Conservation (phyloP, 2,329 filamentous ascomycete species). For the Aspergillus persii region DNA sequence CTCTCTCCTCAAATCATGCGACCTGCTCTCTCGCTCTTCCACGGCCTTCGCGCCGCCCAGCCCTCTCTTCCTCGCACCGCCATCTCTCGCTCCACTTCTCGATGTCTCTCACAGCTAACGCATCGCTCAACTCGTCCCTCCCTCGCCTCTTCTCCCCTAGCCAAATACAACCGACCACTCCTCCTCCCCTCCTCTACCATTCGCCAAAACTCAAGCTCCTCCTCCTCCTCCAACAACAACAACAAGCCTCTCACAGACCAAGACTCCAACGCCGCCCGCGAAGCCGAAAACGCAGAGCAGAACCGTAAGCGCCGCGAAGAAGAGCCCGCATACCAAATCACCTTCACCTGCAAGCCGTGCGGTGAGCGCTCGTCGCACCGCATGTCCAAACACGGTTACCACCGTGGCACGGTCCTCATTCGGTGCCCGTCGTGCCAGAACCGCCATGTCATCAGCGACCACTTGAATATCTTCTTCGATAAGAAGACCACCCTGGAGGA, state of each 20-base stretch:
- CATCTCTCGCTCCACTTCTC: constrained; percentile 15
- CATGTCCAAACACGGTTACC: constrained; percentile 92
- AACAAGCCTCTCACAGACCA: constrained; percentile 34
- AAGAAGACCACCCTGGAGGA: constrained; percentile 43
- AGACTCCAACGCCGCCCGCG: constrained; percentile 22
- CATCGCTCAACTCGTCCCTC: constrained; percentile 11
- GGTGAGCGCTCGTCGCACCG: constrained; percentile 74
- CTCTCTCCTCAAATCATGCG: constrained; percentile 16
- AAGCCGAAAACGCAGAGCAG: constrained; percentile 33
- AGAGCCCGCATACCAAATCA: constrained; percentile 76
- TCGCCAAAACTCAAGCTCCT: constrained; percentile 28
- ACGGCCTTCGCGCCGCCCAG: constrained; percentile 22
- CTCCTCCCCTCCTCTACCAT: constrained; percentile 8
- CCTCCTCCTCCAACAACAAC: not conserved
- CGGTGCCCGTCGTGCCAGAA: constrained; percentile 83
- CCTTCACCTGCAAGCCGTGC: constrained; percentile 91
- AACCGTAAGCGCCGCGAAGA: constrained; percentile 38
- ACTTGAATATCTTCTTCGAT: constrained; percentile 63
- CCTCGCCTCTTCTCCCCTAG: not conserved
- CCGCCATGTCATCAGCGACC: constrained; percentile 87
- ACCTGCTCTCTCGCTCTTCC: constrained; percentile 14
- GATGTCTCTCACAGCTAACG: constrained; percentile 22
- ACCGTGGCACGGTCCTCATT: constrained; percentile 83
- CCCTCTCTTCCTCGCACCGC: constrained; percentile 15
- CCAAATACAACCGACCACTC: not conserved